Conservation (phyloP, 1,284 basidiomycete species). For the Ustilago tritici region DNA sequence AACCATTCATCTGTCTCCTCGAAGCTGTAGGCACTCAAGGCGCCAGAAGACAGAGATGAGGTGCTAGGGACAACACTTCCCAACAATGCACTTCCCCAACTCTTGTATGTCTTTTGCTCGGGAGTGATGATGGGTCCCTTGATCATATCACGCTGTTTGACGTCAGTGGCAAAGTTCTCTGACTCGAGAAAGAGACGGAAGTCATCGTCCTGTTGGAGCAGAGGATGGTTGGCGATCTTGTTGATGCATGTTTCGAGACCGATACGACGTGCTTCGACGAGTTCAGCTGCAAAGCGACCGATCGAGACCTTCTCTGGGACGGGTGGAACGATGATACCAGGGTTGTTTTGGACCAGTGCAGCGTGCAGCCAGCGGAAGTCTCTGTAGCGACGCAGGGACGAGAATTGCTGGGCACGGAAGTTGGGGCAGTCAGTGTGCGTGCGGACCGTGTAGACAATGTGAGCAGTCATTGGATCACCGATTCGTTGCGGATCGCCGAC, state of each 20-base stretch:
- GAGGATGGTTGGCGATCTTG: constrained; percentile 71
- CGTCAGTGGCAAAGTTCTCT: constrained; percentile 70
- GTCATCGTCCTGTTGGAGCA: constrained; percentile 71
- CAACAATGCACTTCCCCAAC: constrained; percentile 40
- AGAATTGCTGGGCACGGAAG: constrained; percentile 56
- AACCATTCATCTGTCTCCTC: constrained; percentile 98
- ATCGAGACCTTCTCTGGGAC: constrained; percentile 95
- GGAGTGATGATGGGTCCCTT: constrained; percentile 66
- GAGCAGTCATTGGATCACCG: constrained; percentile 65
- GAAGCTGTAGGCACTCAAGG: constrained; percentile 79
- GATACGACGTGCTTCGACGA: constrained; percentile 70
- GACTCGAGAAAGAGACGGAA: constrained; percentile 71
- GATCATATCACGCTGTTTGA: constrained; percentile 76
- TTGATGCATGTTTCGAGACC: constrained; percentile 70
- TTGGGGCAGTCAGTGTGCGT: constrained; percentile 56
- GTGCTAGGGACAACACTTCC: constrained; percentile 52
- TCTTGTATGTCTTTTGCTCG: constrained; percentile 66
- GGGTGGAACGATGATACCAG: constrained; percentile 95
- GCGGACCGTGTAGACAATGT: constrained; percentile 72
- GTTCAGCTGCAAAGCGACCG: constrained; percentile 70
- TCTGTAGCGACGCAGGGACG: constrained; percentile 91
- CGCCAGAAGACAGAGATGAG: constrained; percentile 45
- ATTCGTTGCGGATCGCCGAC: constrained; percentile 68
- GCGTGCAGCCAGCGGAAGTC: constrained; percentile 98
- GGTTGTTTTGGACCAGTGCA: constrained; percentile 88